Base-by-base conservation (phyloP, 371 early-diverging fungal genomes). In the Choanephora cucurbitarum region DNA sequence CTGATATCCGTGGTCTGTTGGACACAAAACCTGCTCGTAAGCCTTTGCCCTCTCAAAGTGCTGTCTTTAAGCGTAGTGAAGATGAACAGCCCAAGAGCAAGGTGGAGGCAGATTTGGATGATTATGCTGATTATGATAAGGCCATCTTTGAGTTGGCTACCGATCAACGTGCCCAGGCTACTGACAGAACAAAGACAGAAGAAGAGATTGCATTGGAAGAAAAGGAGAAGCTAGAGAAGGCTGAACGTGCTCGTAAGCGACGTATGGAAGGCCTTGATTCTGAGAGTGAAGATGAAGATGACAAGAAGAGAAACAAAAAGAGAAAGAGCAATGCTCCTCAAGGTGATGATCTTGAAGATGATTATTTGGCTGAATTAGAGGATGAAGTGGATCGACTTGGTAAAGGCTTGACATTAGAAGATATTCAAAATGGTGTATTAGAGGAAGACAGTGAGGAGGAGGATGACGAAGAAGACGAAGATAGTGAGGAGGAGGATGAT, bases 131-230 rank as follows among this genome's bases (percentile, higher is more conserved):
- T 50, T 98, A 95, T 64, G 96, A 97, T 66, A 69, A 66, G 44
- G 77, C 85, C 28, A 80, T 98, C 18, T 79, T 84, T n/a, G 88
- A 90, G 49, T 71, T 98, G 31, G 86, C 83, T 1, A 83, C 72
- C 58, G 97, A 97, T 44, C 79, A 84, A 63, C 90, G 94, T 40
- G 95, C 92, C 1, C 76, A 81, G 62, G 94, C 97, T 8, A 87
- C 94, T 23, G 94, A 98, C 63, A 88, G 98, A 19, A 67, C 90
- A 39, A 96, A 97, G 82, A 92, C 94, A 17, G 96, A 95, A 64
- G 96, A 94, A 57, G 99, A 98, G 69, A 57, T 88, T 48, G 94
- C 93, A 7, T 60, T 85, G 37, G 96, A 93, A 57, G 93, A 91
- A 52, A 87, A 88, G 60, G 76, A 84, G 24, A 82, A 88, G 51